phyloP scores from a whole-genome alignment of 331 rosid species.

The Erythrophleum ivorense region DNA sequence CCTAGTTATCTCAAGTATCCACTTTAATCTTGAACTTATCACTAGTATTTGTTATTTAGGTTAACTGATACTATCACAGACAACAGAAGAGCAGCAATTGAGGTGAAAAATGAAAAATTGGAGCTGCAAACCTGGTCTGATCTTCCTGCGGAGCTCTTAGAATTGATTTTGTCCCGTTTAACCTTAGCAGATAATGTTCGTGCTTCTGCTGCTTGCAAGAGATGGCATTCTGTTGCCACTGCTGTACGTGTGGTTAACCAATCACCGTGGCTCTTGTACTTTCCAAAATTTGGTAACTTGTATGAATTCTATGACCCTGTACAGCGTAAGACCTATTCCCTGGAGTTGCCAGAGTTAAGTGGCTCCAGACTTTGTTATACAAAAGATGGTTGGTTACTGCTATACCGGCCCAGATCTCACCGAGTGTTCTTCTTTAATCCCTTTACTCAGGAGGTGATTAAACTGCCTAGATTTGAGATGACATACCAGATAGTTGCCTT shows the following conservation, averaged over 20 bases:
- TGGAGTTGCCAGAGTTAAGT: slow-evolving; percentile 73
- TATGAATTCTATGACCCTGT: slow-evolving; percentile 83
- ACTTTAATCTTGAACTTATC: neutral
- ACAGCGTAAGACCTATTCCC: slow-evolving; percentile 58
- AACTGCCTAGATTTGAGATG: slow-evolving; percentile 82
- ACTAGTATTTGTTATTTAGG: slow-evolving; percentile 43
- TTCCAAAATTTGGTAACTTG: slow-evolving; percentile 66
- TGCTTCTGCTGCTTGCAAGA: slow-evolving; percentile 76
- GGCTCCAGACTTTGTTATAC: slow-evolving; percentile 83
- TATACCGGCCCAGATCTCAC: slow-evolving; percentile 67
- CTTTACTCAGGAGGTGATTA: slow-evolving; percentile 64
- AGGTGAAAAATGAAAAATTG: slow-evolving; percentile 48
- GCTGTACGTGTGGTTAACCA: slow-evolving; percentile 74
- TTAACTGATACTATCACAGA: slow-evolving; percentile 55
- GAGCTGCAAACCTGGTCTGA: slow-evolving; percentile 77
- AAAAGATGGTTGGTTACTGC: slow-evolving; percentile 84
- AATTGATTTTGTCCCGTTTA: slow-evolving; percentile 58
- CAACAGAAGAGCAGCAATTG: slow-evolving; percentile 35
- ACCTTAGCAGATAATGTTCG: slow-evolving; percentile 62
- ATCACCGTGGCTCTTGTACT: slow-evolving; percentile 82
- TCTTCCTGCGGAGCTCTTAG: slow-evolving; percentile 73
- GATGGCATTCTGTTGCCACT: slow-evolving; percentile 69
- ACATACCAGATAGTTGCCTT: slow-evolving; percentile 86
- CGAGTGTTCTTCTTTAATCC: slow-evolving; percentile 80
- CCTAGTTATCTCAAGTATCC: slow-evolving; percentile 8